phyloP scores from a whole-genome alignment of 139 green algal species.

The Asterochloris erici region DNA sequence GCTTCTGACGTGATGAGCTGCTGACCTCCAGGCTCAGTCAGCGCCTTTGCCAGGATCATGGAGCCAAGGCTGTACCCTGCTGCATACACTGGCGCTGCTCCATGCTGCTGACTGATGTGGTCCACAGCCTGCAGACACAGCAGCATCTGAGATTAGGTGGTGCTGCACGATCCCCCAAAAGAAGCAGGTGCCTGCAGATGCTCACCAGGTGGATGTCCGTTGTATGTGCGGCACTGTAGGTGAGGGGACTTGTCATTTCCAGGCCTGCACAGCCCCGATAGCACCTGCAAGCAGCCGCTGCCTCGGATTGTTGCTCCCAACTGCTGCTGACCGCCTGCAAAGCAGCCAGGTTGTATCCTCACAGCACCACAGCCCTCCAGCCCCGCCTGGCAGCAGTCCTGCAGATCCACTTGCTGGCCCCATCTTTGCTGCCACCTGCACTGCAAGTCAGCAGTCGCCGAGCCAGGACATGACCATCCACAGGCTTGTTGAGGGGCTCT shows the following conservation, averaged over 20 bases:
- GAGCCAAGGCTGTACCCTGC: constrained; percentile 68
- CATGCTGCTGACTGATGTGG: constrained; percentile 42
- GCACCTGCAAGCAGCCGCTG: background rate
- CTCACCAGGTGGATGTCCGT: constrained; percentile 40
- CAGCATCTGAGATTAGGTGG: no score
- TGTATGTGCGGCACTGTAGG: constrained; percentile 51
- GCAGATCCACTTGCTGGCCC: constrained; percentile 69
- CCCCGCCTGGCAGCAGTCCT: constrained; percentile 27
- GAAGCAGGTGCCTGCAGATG: no score
- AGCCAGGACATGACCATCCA: background rate
- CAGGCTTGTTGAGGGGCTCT: background rate
- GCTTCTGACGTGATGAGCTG: background rate
- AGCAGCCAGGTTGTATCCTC: background rate
- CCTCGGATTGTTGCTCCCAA: no score
- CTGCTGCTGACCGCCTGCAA: no score
- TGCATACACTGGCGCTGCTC: constrained; percentile 50
- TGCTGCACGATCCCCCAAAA: no score
- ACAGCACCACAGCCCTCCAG: constrained; percentile 60
- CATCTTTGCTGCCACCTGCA: constrained; percentile 63
- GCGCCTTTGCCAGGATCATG: constrained; percentile 42
- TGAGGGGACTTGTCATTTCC: constrained; percentile 42
- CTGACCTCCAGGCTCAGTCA: background rate
- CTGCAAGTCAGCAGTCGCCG: no score
- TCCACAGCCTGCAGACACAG: constrained; percentile 23
- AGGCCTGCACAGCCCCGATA: constrained; percentile 71